Evolutionary conservation across 257 asterid species (phyloP).

Genomic region (Solanum habrochaites): DNA sequence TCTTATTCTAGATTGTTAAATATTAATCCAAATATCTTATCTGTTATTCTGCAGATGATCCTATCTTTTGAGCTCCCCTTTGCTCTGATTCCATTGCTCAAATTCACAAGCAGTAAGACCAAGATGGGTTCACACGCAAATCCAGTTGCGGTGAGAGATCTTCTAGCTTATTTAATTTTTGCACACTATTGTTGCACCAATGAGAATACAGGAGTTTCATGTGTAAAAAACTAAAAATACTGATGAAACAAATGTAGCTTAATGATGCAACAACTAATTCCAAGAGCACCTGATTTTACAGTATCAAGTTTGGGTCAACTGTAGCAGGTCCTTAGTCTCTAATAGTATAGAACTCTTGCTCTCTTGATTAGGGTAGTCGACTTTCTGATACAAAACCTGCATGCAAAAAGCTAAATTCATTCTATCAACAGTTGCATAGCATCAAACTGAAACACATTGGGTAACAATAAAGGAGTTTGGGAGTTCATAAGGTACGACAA

Average conservation of each 20-base stretch:
- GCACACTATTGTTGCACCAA: background rate
- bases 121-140: slow-evolving; percentile 81
- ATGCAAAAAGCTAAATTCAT: background rate
- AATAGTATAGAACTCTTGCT: background rate
- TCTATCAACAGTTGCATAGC: background rate
- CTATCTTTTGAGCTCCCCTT: slow-evolving; percentile 93
- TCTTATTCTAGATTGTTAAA: background rate
- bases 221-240: background rate
- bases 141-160: slow-evolving; percentile 44
- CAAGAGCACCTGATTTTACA: background rate
- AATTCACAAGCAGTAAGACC: slow-evolving; percentile 88
- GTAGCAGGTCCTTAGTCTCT: background rate
- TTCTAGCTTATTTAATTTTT: background rate
- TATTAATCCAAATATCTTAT: background rate
- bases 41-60: slow-evolving; percentile 54
- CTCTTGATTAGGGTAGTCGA: background rate
- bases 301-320: background rate
- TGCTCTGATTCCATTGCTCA: slow-evolving; percentile 89
- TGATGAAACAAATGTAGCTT: background rate
- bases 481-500: background rate
- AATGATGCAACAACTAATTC: background rate
- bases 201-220: background rate
- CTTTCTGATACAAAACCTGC: background rate
- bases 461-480: background rate
- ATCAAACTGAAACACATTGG: background rate